Base-by-base conservation (phyloP, 768 basidiomycete species). In the Amanita subjunquillea region DNA sequence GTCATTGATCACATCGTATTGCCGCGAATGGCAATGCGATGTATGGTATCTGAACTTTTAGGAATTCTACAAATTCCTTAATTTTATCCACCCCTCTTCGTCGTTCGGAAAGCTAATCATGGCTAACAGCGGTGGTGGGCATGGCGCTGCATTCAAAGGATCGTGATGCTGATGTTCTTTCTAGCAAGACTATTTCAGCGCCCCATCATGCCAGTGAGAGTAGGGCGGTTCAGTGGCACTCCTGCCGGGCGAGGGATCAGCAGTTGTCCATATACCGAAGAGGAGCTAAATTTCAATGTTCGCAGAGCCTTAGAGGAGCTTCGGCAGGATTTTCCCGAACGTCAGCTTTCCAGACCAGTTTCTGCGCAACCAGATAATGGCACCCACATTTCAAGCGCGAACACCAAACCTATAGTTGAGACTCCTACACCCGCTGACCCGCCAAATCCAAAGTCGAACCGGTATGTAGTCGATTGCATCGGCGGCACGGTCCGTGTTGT, bases 271-370 rank as follows among this genome's bases (percentile, higher is more conserved):
- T 34, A 51, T 23, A 51, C 30, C 12, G 51, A 52, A 45, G 51
- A 50, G 23, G 48, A 52, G 15, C 43, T 52, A 10, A 52, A 34
- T 25, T 43, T 44, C 23, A 45, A 52, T 38, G 51, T 52, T 25
- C 42, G 51, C 15, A 32, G 41, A 25, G 51, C 51, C 7, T 45
- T 52, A 23, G 42, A 52, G 3, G 51, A 45, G 42, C 50, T 51
- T 32, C 39, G 50, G 34, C 32, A 42, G 30, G 51, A 52, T 37
- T n/a, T 15, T 8, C 48, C 36, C 3, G 37, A 40, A 38, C 9
- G 25, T 10, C 48, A 8, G 22, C n/a, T 23, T 37, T 32, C n/a
- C 4, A 37, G 8, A 29, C 6, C 43, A 17, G 15, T 29, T 8
- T 27, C 48, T 9, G 12, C 22, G 36, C 37, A 23, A 15, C 23